A percentile compares a stretch with the other conserved stretches of the same genome.
phyloP scores from a whole-genome alignment of 139 green algal genomes.

The Spirogloea muscicola region DNA sequence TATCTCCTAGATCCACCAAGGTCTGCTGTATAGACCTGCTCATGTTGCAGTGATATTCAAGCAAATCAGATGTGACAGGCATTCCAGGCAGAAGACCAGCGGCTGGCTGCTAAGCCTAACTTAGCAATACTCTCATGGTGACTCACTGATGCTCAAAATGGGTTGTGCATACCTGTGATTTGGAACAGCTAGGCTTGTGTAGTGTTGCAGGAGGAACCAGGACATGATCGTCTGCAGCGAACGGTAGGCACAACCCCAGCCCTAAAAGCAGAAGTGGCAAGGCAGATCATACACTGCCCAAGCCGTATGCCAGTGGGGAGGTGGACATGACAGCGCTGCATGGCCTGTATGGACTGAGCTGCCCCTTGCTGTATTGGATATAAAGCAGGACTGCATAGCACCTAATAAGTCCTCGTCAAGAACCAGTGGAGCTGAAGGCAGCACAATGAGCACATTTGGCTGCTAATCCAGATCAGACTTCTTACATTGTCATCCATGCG shows the following conservation, averaged over 20 bases:
- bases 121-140: no score
- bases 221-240: slow-evolving; percentile 90
- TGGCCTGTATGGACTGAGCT: no score
- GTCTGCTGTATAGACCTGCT: no score
- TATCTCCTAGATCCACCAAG: slow-evolving; percentile 82
- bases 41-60: no score
- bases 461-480: neutral
- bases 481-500: slow-evolving; percentile 71
- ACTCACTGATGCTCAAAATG: no score
- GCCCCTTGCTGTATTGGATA: no score
- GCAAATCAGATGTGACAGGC: no score
- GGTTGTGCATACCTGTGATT: slow-evolving; percentile 50
- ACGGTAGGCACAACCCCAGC: slow-evolving; percentile 95
- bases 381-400: neutral
- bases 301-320: neutral
- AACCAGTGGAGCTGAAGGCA: neutral
- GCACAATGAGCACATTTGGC: neutral
- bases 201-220: slow-evolving; percentile 82
- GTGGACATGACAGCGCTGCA: neutral
- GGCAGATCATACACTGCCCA: neutral
- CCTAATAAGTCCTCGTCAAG: neutral
- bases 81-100: no score
- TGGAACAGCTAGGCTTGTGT: slow-evolving; percentile 68
- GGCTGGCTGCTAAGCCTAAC: no score
- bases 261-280: slow-evolving; percentile 31